Base-by-base conservation (phyloP, 2,329 filamentous ascomycete species). In the Ophiosphaerella korrae region DNA sequence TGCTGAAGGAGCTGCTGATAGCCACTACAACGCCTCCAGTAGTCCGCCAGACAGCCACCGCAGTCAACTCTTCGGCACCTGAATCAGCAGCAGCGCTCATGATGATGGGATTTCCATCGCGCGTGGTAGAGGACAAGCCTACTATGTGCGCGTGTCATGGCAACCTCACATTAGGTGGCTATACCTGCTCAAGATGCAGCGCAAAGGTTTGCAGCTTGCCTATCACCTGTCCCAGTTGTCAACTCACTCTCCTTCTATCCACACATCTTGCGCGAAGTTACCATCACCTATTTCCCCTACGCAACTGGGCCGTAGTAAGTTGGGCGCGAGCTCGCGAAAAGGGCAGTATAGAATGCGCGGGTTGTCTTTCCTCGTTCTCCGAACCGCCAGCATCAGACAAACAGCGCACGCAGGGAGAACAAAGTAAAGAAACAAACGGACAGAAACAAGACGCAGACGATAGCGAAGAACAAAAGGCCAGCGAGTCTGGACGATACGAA, bases 81-180 rank as follows among this genome's bases (percentile, higher is more conserved):
- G 75, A 82, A 64, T 67, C 65, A 12, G 72, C 79, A 66, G 75
- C 70, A 48, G 80, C 82, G 2, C 79, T 99, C 35, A 83, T 99
- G 23, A 95, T 96, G 89, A 99, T 99, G 93, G 94, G 94, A 4
- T 99, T 99, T 67, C 94, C 94, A 0, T 95, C 90, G 5, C 84
- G 92, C 33, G 89, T 88, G 2, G 84, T 94, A 5, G 89, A 90
- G 45, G 81, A 85, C 21, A 79, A 81, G 40, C 82, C 86, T 5
- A 92, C 88, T 52, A 85, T 94, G 55, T 99, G 94, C 72, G 92
- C 92, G 5, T 99, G 94, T 70, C 93, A 97, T 75, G 91, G 89
- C 60, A 86, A 86, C 55, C 86, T 93, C 13, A 88, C 84, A 16
- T 81, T 89, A 42, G 91, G 94, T 48, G 94, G 94, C 1, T 99